Base-by-base conservation (phyloP, 441 rosid genomes). In the Kokia cookei region DNA sequence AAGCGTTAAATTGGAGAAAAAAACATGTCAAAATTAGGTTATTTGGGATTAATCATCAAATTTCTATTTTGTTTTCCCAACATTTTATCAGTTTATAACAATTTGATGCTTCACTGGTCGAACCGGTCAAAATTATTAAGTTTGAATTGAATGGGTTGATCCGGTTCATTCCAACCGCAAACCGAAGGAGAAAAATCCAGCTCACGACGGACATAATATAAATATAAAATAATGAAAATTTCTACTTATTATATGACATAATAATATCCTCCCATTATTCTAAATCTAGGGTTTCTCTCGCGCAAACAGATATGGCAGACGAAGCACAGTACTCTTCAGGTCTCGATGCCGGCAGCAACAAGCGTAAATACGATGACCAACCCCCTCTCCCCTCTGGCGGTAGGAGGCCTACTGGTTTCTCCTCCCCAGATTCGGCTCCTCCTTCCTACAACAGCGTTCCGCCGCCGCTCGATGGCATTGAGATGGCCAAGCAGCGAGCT, bases 361-460 rank as follows among this genome's bases (percentile, higher is more conserved):
- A 94, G 83, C 93, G 98, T 54, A 94, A 92, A 75, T 91, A 88
- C 82, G 97, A 91, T 1, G 98, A 91, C 75, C 90, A 84, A 54
- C 72, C 87, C 4, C 74, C 89, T 14, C 91, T 90, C 4, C 73
- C 89, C 0, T 50, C 91, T 0, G 76, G 53, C 3, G 26, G 81
- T 1, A 91, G 97, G 27, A 84, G 97, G 66, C 79, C 86, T 8
- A 92, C 97, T 0, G 97, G 98, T 7, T 94, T 94, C 84, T 94
- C 98, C 17, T 84, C 96, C 0, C 86, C 94, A 2, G 89, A 85
- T 75, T 71, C 88, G 19, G 69, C 82, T 27, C 89, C 89, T 58
- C 71, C 83, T 17, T 83, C 94, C 3, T 91, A 92, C 89, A 91
- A 92, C 82, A 85, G 68, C 82, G 97, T 89, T 0, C 90, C 96